Evolutionary conservation across 1,139 yeast species (phyloP), one percentile per base, ranked within the genome.

Genomic region (Yamadazyma triangularis): DNA sequence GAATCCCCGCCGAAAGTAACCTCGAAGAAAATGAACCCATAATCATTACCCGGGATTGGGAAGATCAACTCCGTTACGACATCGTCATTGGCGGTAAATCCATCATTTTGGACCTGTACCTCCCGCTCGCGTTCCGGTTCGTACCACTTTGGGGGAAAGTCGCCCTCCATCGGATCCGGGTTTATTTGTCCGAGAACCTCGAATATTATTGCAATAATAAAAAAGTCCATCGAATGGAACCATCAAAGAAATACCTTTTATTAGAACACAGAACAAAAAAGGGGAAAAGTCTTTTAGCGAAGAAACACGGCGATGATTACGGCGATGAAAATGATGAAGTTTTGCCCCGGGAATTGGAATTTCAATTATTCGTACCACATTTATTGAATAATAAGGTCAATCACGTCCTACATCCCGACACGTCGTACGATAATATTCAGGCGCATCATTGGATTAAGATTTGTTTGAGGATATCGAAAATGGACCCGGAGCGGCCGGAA

Each of bases 381-480:
- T 59, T 57, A 34, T 55, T 81, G 40, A 70, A 69, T 36, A 73
- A 70, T 35, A 61, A 70, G 47, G 58, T 60, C 38, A 51, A 59
- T 31, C 57, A 55, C 28, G 44, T 45, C 15, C 56, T 88, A 26
- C 94, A 85, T 48, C 94, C 96, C 2, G 91, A 89, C 54, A 85
- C 96, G 1, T 76, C 87, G 2, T 80, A 72, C 45, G 75, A 73
- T 22, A 77, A 78, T 45, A 85, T 91, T 41, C 86, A 86, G 55
- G 71, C 89, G 6, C 91, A 85, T 47, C 98, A 91, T 58, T 89
- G 97, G 96, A 77, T 91, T 45, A 91, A 89, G 56, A 73, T 91
- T 10, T 81, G 93, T 39, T 58, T 91, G 31, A 64, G 97, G 31
- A 66, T 91, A 18, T 84, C 95, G 10, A 76, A 73, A 42, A 53